Base-by-base conservation (phyloP, 2,329 filamentous ascomycete genomes). In the Aspergillus felis region DNA sequence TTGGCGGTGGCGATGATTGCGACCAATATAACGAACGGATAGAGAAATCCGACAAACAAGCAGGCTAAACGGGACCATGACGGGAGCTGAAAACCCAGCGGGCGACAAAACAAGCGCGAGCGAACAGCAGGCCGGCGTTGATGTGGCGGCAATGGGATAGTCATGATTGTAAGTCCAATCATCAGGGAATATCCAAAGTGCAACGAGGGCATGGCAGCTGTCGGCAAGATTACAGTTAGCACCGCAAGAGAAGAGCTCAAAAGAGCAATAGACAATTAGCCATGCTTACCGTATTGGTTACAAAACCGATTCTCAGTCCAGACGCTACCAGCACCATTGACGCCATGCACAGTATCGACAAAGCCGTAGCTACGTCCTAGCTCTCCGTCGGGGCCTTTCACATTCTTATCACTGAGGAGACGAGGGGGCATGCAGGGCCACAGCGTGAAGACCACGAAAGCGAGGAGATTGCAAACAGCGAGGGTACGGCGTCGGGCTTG, bases 141-240 rank as follows among this genome's bases (percentile, higher is more conserved):
- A 24, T 82, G 76, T 25, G 81, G 78, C 9, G 81, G 74, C 1
- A 90, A 76, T 1, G 88, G 88, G 50, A 90, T 82, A 1, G 83
- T 84, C 64, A 84, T 82, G 57, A 90, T 81, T 3, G 87, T 90
- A 12, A 90, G 74, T 7, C 88, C 88, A 67, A 91, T 86, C 65
- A 91, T 81, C 29, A 91, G 82, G 3, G 86, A 87, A 75, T 91
- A 91, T 3, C 88, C 88, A 67, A 91, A 91, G 71, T 91, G 88
- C 17, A 91, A 79, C 0, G 85, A 88, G 1, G 88, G 88, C 88
- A 91, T 91, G 7, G 88, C 88, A 55, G 86, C 85, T 86, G 51
- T 20, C 58, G 51, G 17, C 14, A 2, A 53, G 25, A 28, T 20
- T 12, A 61, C 35, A 62, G 53, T 54, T 27, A 46, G 25, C 50